Evolutionary conservation across 2,329 filamentous ascomycete species (phyloP).

Genomic region (Fusarium sp.): DNA sequence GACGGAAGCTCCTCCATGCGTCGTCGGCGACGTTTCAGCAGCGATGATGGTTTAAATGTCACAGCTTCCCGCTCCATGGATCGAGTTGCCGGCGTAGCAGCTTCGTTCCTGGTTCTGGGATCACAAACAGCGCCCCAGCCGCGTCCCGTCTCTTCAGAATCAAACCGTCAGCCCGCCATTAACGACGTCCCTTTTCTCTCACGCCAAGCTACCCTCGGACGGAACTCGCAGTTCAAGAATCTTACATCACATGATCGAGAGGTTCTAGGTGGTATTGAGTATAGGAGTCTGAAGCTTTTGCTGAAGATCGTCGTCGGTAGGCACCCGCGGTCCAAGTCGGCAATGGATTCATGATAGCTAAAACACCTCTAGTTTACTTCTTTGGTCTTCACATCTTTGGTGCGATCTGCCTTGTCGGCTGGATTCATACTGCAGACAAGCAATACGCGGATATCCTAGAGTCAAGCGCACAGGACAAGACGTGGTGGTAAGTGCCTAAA

Average conservation of each 20-base stretch:
- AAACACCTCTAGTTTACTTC: conserved; percentile 50
- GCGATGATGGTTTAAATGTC: background rate
- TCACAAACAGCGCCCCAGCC: background rate
- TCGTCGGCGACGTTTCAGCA: background rate
- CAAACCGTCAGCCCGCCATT: background rate
- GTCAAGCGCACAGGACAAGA: conserved; percentile 49
- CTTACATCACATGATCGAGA: conserved; percentile 52
- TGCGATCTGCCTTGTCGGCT: conserved; percentile 56
- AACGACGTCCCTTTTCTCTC: conserved; percentile 1
- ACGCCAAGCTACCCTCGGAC: conserved; percentile 1
- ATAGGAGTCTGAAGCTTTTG: conserved; percentile 58
- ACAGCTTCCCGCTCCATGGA: background rate
- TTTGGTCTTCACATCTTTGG: conserved; percentile 58
- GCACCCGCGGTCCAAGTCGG: background rate
- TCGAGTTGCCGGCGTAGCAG: background rate
- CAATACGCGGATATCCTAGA: conserved; percentile 53
- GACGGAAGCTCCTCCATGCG: background rate
- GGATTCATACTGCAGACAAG: conserved; percentile 53
- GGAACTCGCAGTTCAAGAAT: conserved; percentile 56
- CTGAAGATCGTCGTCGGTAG: conserved; percentile 55
- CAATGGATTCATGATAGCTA: background rate
- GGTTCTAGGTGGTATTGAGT: conserved; percentile 60
- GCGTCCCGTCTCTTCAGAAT: background rate
- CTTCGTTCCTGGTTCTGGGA: background rate
- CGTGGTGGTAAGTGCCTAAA: conserved; percentile 56